Conservation (phyloP, 2,329 filamentous ascomycete genomes). For the Penicillium sp. region DNA sequence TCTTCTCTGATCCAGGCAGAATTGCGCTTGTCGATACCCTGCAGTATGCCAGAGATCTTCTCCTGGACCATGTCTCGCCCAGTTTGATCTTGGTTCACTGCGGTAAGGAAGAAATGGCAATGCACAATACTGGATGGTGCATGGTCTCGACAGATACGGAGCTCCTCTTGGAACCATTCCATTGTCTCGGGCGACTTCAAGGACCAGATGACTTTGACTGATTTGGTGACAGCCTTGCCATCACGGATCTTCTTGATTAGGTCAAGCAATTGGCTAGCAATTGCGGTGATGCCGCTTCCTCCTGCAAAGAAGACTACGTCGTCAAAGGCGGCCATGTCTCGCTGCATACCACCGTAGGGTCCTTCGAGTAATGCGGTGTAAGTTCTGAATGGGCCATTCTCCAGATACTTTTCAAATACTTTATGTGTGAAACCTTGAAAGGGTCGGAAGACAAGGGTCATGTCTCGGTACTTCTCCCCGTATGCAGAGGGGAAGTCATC, state of each 20-base stretch:
- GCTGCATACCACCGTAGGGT: conserved; percentile 89
- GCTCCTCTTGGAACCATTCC: conserved; percentile 96
- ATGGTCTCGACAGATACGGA: conserved; percentile 83
- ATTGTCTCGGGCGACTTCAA: conserved; percentile 86
- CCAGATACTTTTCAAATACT: conserved; percentile 74
- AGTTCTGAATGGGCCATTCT: conserved; percentile 83
- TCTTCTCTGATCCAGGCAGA: conserved; percentile 77
- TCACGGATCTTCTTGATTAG: conserved; percentile 96
- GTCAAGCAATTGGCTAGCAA: conserved; percentile 84
- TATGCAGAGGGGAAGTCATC: conserved; percentile 91
- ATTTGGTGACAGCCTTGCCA: conserved; percentile 85
- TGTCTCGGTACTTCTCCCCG: conserved; percentile 79
- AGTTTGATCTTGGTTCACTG: conserved; percentile 60
- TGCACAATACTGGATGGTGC: conserved; percentile 83
- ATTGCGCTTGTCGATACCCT: conserved; percentile 80
- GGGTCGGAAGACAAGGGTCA: conserved; percentile 84
- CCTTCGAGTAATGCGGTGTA: conserved; percentile 91
- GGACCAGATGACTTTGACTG: conserved; percentile 89
- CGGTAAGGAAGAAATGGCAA: conserved; percentile 92
- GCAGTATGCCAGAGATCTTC: conserved; percentile 80
- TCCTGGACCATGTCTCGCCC: conserved; percentile 75
- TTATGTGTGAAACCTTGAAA: conserved; percentile 85
- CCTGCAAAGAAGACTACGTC: conserved; percentile 90
- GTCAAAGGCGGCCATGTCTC: conserved; percentile 85
- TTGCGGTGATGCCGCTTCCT: conserved; percentile 87